A percentile compares a stretch with the other conserved stretches of the same genome.
phyloP scores from a whole-genome alignment of 2,329 filamentous ascomycete genomes.

The Aspergillus ochraceus region DNA sequence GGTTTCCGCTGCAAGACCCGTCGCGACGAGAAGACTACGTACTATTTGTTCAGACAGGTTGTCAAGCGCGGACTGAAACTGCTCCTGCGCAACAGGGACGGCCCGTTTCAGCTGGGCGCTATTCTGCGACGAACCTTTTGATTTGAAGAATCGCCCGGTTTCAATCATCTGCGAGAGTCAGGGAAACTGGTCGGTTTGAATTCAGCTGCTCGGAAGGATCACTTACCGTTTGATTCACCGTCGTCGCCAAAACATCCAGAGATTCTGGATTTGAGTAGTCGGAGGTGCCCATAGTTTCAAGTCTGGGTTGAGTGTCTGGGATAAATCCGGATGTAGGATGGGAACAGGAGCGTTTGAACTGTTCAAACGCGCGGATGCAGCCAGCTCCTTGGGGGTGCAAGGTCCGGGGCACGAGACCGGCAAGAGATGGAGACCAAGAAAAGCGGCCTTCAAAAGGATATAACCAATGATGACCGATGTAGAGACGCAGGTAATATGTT shows the following conservation, averaged over 20 bases:
- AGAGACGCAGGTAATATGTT: neutral
- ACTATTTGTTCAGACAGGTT: slow-evolving; percentile 45
- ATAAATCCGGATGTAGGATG: neutral
- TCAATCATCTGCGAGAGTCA: slow-evolving; percentile 40
- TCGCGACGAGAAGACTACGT: slow-evolving; percentile 16
- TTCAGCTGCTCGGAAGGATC: neutral
- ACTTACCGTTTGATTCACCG: slow-evolving; percentile 40
- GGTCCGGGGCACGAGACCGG: too few relatives aligned
- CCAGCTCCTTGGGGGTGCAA: too few relatives aligned
- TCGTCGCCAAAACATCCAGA: slow-evolving; percentile 35
- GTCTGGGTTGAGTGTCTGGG: neutral
- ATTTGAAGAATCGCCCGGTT: slow-evolving; percentile 42
- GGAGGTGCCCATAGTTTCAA: slow-evolving; percentile 20
- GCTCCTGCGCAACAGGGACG: slow-evolving; percentile 39
- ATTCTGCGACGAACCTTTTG: slow-evolving; percentile 34
- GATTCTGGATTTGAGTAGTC: slow-evolving; percentile 33
- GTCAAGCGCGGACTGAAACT: slow-evolving; percentile 42
- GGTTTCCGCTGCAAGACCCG: neutral
- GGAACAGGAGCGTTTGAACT: too few relatives aligned
- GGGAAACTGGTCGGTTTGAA: slow-evolving; percentile 2
- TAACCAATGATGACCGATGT: neutral
- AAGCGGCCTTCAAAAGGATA: too few relatives aligned
- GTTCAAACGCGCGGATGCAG: neutral
- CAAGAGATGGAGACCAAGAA: too few relatives aligned
- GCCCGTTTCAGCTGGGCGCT: slow-evolving; percentile 37